Evolutionary conservation across 176 grass and related monocot species (phyloP), one percentile per base, ranked within the genome.

Genomic region (Zoysia pacifica): DNA sequence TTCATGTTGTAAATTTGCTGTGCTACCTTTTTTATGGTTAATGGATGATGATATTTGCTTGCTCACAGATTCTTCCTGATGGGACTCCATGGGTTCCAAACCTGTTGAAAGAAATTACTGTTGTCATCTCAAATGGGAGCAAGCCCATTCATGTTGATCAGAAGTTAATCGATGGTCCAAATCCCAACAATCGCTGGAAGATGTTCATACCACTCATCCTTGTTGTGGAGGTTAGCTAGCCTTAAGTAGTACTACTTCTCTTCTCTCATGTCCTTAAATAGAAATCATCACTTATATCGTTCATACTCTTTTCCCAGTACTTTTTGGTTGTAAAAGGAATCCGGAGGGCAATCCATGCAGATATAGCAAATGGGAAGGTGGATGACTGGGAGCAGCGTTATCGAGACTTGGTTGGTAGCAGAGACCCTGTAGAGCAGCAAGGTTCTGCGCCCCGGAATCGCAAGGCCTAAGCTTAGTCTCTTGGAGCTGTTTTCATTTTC

Each of bases 301-400:
- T 50, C 18, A 42, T 77, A 38, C 73, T 65, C 35, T 72, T 82
- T 82, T 75, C 76, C 44, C 84, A 99, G 96, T 99, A 95, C 70
- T 91, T 99, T 20, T 84, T 95, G 11, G 79, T 95, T 18, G 85
- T 95, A 70, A 99, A 91, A 87, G 69, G 79, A 44, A 95, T 99
- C 84, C 85, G 89, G 69, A 83, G 59, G 37, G 80, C 75, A 2
- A 95, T 99, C 41, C 85, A 86, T 51, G 28, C 72, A 40, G 96
- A 95, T 76, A 78, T 95, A 19, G 20, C 86, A 6, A 93, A 85
- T 0, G 88, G 93, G 66, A 88, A 79, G 62, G 79, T 83, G 60
- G 92, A 91, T 61, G 87, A 90, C 18, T 93, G 92, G 96, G 96
- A 95, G 84, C 90, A 93, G 68, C 84, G 90, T 49, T 93, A 99